Conservation (phyloP, 495 filamentous ascomycete genomes). For the Darksidea phi region DNA sequence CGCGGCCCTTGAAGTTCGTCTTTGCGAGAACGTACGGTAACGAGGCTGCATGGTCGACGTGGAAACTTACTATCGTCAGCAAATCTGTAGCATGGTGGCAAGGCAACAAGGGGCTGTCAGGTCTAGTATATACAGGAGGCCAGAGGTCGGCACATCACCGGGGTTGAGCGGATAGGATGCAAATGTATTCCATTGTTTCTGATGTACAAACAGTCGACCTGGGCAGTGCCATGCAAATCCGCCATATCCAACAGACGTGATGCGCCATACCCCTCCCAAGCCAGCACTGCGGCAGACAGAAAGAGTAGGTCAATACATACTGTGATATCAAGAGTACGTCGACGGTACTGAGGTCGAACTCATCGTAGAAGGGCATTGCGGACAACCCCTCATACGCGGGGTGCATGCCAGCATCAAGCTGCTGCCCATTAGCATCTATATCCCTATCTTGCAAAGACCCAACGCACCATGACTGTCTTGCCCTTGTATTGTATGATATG, state of each 20-base stretch:
- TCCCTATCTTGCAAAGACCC: not conserved
- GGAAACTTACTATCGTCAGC: slow-evolving; percentile 63
- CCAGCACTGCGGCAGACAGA: slow-evolving; percentile 7
- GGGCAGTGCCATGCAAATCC: slow-evolving; percentile 1
- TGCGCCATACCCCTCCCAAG: slow-evolving; percentile 14
- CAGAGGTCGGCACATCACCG: slow-evolving; percentile 27
- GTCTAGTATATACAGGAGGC: slow-evolving; percentile 25
- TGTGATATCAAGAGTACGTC: slow-evolving; percentile 97
- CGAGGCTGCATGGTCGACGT: slow-evolving; percentile 94
- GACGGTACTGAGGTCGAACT: slow-evolving; percentile 95
- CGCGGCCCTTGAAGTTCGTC: slow-evolving; percentile 92
- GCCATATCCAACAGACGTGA: slow-evolving; percentile 1
- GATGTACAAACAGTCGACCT: slow-evolving; percentile 28
- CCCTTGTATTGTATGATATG: slow-evolving; percentile 99
- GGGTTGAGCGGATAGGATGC: slow-evolving; percentile 27
- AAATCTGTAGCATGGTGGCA: not conserved
- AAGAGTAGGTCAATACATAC: slow-evolving; percentile 58
- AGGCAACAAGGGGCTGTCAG: not conserved
- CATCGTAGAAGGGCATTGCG: slow-evolving; percentile 93
- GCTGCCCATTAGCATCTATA: slow-evolving; percentile 26
- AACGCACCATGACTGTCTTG: slow-evolving; percentile 89
- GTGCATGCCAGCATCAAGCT: slow-evolving; percentile 96
- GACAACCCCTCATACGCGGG: slow-evolving; percentile 95
- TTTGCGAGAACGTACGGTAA: slow-evolving; percentile 96
- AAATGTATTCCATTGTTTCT: slow-evolving; percentile 37